Evolutionary conservation across 441 rosid species (phyloP).

Genomic region (Jatropha multifida): DNA sequence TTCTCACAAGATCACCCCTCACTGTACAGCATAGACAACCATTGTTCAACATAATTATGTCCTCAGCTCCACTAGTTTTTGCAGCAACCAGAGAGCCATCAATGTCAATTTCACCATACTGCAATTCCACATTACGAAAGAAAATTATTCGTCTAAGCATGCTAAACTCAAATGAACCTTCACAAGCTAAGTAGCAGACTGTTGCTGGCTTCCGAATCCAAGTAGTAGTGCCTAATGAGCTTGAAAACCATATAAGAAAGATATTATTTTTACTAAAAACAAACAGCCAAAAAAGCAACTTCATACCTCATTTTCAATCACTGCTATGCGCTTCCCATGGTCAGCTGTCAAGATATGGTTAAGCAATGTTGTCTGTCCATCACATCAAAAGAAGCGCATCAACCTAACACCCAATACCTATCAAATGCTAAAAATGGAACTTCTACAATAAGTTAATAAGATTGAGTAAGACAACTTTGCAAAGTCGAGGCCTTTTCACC

Average conservation of each 20-base stretch:
- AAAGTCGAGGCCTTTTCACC: neutral
- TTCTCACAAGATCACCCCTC: slow-evolving; percentile 95
- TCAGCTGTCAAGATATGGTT: slow-evolving; percentile 90
- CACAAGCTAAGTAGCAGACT: neutral
- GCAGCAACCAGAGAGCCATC: slow-evolving; percentile 95
- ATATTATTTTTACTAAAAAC: neutral
- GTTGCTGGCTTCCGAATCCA: neutral
- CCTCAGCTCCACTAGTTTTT: slow-evolving; percentile 82
- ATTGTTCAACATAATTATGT: slow-evolving; percentile 87
- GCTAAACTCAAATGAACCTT: neutral
- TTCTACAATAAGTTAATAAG: neutral
- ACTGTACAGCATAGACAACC: slow-evolving; percentile 98
- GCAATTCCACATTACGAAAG: slow-evolving; percentile 23
- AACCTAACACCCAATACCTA: neutral
- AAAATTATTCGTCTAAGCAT: neutral
- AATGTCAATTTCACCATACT: slow-evolving; percentile 91
- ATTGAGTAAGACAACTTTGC: too few relatives aligned
- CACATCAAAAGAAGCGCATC: slow-evolving; percentile 18
- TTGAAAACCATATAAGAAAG: neutral
- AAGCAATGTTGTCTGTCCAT: slow-evolving; percentile 75
- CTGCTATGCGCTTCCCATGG: slow-evolving; percentile 95
- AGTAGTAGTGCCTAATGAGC: neutral
- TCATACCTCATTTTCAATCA: slow-evolving; percentile 90
- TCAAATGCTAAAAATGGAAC: neutral
- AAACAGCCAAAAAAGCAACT: neutral